Evolutionary conservation across 208 protist genomes (phyloP).

Genomic region (Trypanosoma rangeli): DNA sequence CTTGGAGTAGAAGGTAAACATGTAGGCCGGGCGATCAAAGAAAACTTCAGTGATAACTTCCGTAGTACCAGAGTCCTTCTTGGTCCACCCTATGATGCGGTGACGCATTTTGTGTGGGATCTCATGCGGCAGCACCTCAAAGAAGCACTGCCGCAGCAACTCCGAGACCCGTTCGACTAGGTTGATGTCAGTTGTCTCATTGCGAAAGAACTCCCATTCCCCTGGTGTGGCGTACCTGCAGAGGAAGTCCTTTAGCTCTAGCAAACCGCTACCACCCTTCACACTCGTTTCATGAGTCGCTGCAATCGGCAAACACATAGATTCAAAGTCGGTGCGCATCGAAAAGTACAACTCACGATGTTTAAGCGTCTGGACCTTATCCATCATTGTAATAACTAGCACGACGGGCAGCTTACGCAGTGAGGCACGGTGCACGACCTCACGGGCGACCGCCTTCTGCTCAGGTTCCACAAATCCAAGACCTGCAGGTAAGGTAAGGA

Average conservation of each 20-base stretch:
- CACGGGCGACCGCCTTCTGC: conserved; percentile 64
- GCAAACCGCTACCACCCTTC: conserved; percentile 77
- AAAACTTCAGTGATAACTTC: conserved; percentile 92
- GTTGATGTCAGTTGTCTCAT: conserved; percentile 66
- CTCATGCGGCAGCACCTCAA: conserved; percentile 86
- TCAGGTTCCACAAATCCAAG: conserved; percentile 86
- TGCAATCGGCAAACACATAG: conserved; percentile 63
- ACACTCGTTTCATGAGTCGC: conserved; percentile 79
- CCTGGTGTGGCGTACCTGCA: conserved; percentile 73
- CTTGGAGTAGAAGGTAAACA: conserved; percentile 90
- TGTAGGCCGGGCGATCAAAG: conserved; percentile 85
- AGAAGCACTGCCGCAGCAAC: conserved; percentile 77
- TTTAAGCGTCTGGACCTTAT: conserved; percentile 80
- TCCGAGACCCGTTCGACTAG: conserved; percentile 78
- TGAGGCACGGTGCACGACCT: conserved; percentile 72
- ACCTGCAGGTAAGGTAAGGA: conserved; percentile 76
- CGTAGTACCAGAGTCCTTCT: conserved; percentile 72
- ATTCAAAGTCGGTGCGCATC: conserved; percentile 85
- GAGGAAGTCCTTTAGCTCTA: conserved; percentile 89
- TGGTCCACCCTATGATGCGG: conserved; percentile 86
- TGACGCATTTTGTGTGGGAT: conserved; percentile 84
- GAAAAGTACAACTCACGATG: conserved; percentile 89
- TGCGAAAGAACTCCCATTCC: conserved; percentile 67
- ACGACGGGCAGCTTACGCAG: conserved; percentile 78
- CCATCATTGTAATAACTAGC: conserved; percentile 89